Base-by-base conservation (phyloP, 1,284 basidiomycete species). In the Rhodotorula glutinis region DNA sequence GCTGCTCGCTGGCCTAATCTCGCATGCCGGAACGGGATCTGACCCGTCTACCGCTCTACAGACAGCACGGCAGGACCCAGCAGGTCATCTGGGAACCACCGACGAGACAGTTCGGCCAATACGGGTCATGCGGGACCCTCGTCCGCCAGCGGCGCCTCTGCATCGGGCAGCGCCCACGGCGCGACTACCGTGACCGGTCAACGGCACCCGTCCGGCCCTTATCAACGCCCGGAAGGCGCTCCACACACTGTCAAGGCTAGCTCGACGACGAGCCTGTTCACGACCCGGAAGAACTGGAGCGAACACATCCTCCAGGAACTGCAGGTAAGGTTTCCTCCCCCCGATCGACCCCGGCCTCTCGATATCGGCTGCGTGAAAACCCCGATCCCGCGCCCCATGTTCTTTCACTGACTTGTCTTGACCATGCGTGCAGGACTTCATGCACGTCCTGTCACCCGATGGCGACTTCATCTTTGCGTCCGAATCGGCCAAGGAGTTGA, bases 261-360 rank as follows among this genome's bases (percentile, higher is more conserved):
- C 62, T 67, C 62, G 53, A 72, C 71, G 21, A 74, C 75, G 4
- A 90, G 86, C 74, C 89, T 92, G 76, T 92, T 92, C 76, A 90
- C 88, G 0, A 90, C 88, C 76, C 82, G 90, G 67, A 91, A 91
- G 78, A 85, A 88, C 67, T 92, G 90, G 90, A 87, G 87, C 16
- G 89, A 92, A 77, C 82, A 91, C n/a, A 82, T 91, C 51, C 79
- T 89, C 67, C 83, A 85, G 3, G 90, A 91, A 75, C 83, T 90
- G 53, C 85, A 87, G 54, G 71, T 71, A 23, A 53, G 71, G 52
- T n/a, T 23, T 38, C n/a, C 33, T 38, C 33, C 33, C 33, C 11
- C 33, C 27, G 10, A 19, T 25, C 46, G 46, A 17, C 49, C 49
- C 49, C 27, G 7, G 49, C 49, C 49, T 51, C 49, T 51, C 49